A percentile compares a stretch with the other conserved stretches of the same genome.
phyloP scores from a whole-genome alignment of 352 stramenopile species.

The Poterioochromonas sp. region DNA sequence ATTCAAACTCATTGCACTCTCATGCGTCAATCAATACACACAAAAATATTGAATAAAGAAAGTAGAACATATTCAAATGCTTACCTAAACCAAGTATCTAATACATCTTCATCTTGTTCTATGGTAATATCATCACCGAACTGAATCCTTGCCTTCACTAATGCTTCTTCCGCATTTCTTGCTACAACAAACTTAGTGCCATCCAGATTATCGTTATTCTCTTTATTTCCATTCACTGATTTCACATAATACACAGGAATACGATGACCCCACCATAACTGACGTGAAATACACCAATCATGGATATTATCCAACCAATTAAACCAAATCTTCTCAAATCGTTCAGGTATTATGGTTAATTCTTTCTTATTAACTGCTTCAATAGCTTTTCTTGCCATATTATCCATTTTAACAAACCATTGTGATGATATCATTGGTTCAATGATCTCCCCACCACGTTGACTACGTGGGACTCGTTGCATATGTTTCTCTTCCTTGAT shows the following conservation, averaged over 20 bases:
- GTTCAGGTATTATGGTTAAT: slow-evolving; percentile 42
- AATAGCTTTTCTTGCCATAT: slow-evolving; percentile 72
- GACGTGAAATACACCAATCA: slow-evolving; percentile 97
- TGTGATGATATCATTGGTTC: slow-evolving; percentile 92
- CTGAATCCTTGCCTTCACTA: slow-evolving; percentile 64
- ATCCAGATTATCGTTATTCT: slow-evolving; percentile 32
- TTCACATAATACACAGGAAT: slow-evolving; percentile 94
- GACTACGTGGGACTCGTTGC: slow-evolving; percentile 78
- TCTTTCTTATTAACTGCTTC: slow-evolving; percentile 39
- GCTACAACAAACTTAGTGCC: slow-evolving; percentile 51
- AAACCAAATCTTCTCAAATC: slow-evolving; percentile 55
- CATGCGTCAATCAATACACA: too few relatives aligned
- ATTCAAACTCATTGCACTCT: too few relatives aligned
- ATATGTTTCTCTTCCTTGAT: slow-evolving; percentile 57
- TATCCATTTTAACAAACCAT: slow-evolving; percentile 85
- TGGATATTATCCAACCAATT: slow-evolving; percentile 96
- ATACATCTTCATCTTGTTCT: slow-evolving; percentile 95
- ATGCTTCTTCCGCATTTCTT: slow-evolving; percentile 67
- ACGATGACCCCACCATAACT: slow-evolving; percentile 98
- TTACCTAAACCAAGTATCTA: slow-evolving; percentile 98
- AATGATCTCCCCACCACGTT: slow-evolving; percentile 90
- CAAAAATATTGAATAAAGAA: neutral
- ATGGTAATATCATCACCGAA: slow-evolving; percentile 63
- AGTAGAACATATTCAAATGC: slow-evolving; percentile 29
- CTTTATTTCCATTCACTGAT: slow-evolving; percentile 55